Evolutionary conservation across 2,329 filamentous ascomycete species (phyloP), one percentile per base, ranked within the genome.

Genomic region (Cladosporium sp.): DNA sequence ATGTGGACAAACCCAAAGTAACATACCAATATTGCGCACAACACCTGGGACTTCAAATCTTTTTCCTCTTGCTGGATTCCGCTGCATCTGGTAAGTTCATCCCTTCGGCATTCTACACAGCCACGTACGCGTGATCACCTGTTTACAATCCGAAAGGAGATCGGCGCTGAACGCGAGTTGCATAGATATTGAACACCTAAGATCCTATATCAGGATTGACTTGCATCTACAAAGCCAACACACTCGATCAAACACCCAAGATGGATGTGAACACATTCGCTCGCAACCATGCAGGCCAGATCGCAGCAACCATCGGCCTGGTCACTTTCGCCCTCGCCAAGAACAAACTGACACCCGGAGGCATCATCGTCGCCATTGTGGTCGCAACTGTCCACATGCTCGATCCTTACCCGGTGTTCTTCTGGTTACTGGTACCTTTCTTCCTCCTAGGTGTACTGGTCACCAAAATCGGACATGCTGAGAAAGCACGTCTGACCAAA

Each of bases 361-460:
- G 92, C 61, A 84, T 96, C 66, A 66, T 88, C 38, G 83, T 84
- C 12, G 93, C 93, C 3, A 79, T 81, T 5, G 67, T 88, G 43
- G 96, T 92, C 3, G 92, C 91, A 3, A 73, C 83, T 47, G 84
- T 88, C 11, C 94, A 99, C 73, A 91, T 92, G 15, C 76, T 92
- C n/a, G 92, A 97, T 74, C 93, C 93, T 3, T 97, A 91, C 88
- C 90, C 89, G 61, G 79, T 92, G n/a, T 92, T 91, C n/a, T 95
- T 97, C 75, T 83, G 83, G 28, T 81, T 97, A 11, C 81, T 97
- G 1, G 83, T 84, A 51, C 83, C 92, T 37, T 97, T 97, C 78
- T 97, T 96, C 74, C 77, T 96, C 3, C 85, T 88, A 4, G 94
- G 92, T 1, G 96, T 89, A 1, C 80, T 86, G 54, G 92, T 87